Evolutionary conservation across 371 early-diverging fungal species (phyloP), one percentile per base, ranked within the genome.

Genomic region (Capillidium rhysosporum): DNA sequence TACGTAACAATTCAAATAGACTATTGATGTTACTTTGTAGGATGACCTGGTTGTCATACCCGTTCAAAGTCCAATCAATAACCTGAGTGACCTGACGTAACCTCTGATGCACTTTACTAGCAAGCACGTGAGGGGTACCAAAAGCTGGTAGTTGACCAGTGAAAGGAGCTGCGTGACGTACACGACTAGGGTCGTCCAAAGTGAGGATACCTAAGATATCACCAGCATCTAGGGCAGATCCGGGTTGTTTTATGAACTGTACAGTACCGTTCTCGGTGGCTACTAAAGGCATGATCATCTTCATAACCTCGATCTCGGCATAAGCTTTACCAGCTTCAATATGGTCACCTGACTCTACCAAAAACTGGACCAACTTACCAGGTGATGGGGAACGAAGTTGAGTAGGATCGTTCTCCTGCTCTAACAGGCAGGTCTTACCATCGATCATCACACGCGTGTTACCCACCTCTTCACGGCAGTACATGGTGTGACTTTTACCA

Each of bases 291-390:
- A 95, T 94, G 66, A 89, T 89, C 96, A 97, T 98, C 72, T 98
- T 98, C 99, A 98, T 98, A 59, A 96, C 97, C 79, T 98, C 99
- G 63, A 98, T 94, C 66, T 98, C 98, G 43, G 96, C 92, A 68
- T 84, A 93, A 2, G 91, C 89, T 60, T 92, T 82, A 52, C 89
- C 89, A 45, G 83, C 73, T 31, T 77, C 75, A 51, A 98, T 75
- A 57, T 89, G 89, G 57, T 77, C 82, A 34, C 95, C 97, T 41
- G 92, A 88, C 44, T 90, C 91, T 20, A 91, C 76, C 49, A 92
- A 69, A 65, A 81, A 85, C 30, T 92, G 75, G 34, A 94, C 89
- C 44, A 98, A 78, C 68, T 98, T 94, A 56, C 98, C 98, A n/a
- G 96, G 90, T 26, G 90, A 89, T 49, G 93, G 92, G 45, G 85